Evolutionary conservation across 2,329 filamentous ascomycete genomes (phyloP), one percentile per base, ranked within the genome.

Genomic region (Aspergillus hortae): DNA sequence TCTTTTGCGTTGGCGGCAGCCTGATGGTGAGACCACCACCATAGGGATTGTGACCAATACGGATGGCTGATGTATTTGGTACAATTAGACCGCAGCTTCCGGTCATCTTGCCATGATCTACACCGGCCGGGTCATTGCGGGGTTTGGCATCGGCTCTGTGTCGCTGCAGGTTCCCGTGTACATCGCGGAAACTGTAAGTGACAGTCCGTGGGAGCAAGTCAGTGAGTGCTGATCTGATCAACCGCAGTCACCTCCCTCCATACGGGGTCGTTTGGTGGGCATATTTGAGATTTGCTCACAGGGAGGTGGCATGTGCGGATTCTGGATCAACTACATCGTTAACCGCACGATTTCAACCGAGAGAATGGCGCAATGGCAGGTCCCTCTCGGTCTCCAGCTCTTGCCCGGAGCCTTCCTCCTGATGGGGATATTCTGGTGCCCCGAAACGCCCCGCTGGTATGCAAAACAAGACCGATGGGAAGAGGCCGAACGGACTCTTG

Each of bases 391-490:
- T 4, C 73, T 87, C 32, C 85, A 88, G 64, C 77, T 77, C 48
- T 68, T 88, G 3, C 85, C 85, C 0, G 84, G 83, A 1, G 58
- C 81, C 5, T 67, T 84, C 4, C 74, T 88, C n/a, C 71, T 84
- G 19, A 41, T 75, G 11, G 81, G 81, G 57, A 83, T 88, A 74
- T 61, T 79, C 2, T 68, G 82, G 46, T 83, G 83, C 60, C 77
- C 80, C 60, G 84, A 87, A 59, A 83, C 82, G 6, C 84, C 85
- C 11, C 77, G 85, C 56, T 88, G 81, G 79, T 78, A 85, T 30
- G 86, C 84, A 17, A 81, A 83, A 56, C 76, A 80, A 56, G 82
- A 86, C 58, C 78, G 84, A 56, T 85, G 83, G 82, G 83, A 87
- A 40, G 73, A 83, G 23, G 81, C 85, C 0, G 78, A 76, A 1